phyloP scores from a whole-genome alignment of 805 yeast species.

The Saccharomycopsis sp. region DNA sequence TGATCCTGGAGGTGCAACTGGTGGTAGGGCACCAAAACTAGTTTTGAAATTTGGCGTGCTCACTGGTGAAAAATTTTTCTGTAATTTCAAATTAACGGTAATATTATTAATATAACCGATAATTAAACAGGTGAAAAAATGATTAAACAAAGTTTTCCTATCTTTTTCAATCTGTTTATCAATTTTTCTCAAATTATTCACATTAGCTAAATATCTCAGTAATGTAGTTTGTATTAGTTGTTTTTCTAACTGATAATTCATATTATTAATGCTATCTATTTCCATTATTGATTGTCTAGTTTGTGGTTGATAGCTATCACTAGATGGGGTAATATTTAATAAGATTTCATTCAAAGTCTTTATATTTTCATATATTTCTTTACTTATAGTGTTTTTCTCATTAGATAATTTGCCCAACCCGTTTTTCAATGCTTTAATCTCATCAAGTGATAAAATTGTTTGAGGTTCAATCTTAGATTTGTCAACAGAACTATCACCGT shows the following conservation, averaged over 20 bases:
- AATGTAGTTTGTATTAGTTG: conserved; percentile 16
- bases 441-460: conserved; percentile 19
- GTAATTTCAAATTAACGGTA: conserved; percentile 20
- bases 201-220: conserved; percentile 7
- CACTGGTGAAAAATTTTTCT: conserved; percentile 16
- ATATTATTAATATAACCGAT: conserved; percentile 21
- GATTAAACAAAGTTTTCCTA: conserved; percentile 15
- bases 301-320: conserved; percentile 9
- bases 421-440: conserved; percentile 18
- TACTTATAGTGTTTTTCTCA: conserved; percentile 4
- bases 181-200: conserved; percentile 7
- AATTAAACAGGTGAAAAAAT: conserved; percentile 20
- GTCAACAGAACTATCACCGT: too few relatives aligned
- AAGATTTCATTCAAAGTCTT: conserved; percentile 15
- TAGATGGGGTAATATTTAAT: conserved; percentile 6
- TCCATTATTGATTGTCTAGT: conserved; percentile 16
- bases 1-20: too few relatives aligned
- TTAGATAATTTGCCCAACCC: conserved; percentile 1
- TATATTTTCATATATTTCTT: conserved; percentile 2
- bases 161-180: conserved; percentile 5
- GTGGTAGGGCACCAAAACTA: too few relatives aligned
- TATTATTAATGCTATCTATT: conserved; percentile 14
- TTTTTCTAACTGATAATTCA: conserved; percentile 18
- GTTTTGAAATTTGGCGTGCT: conserved; percentile 12
- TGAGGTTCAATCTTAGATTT: not conserved